Conservation (phyloP, 345 rosid species). For the Moricandia moricandioides region DNA sequence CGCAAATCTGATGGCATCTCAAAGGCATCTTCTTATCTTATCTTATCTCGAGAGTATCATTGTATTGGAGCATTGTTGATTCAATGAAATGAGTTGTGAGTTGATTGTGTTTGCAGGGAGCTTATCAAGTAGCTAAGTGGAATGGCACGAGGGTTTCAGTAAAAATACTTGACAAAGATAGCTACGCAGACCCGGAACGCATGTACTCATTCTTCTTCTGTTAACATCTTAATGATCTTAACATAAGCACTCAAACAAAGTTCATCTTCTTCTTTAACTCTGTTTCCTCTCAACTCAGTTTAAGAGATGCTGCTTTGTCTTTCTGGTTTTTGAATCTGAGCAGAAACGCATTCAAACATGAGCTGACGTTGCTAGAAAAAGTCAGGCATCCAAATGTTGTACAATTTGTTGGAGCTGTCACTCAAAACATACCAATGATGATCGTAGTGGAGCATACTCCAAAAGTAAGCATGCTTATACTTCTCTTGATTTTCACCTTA, state of each 20-base stretch:
- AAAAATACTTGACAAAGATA: constrained; percentile 80
- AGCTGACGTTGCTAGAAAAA: constrained; percentile 75
- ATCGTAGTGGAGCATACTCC: constrained; percentile 82
- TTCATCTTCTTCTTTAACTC: not conserved
- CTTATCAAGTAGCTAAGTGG: constrained; percentile 97
- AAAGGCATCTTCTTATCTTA: constrained; percentile 46
- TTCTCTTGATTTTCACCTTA: constrained; percentile 14
- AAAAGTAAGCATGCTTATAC: constrained; percentile 51
- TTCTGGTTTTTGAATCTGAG: constrained; percentile 10
- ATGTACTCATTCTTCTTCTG: constrained; percentile 43
- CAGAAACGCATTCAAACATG: constrained; percentile 85
- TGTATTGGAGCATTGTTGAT: not conserved
- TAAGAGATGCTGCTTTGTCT: constrained; percentile 4
- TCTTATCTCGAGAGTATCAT: too few species aligned
- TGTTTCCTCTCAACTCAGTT: not conserved
- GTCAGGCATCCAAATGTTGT: constrained; percentile 95
- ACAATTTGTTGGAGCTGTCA: constrained; percentile 97
- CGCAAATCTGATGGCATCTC: constrained; percentile 77
- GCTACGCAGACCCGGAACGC: constrained; percentile 62
- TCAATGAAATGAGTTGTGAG: not conserved
- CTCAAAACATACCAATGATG: constrained; percentile 95
- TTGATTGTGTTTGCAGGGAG: constrained; percentile 59
- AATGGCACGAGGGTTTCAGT: constrained; percentile 90
- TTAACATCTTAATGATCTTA: constrained; percentile 1
- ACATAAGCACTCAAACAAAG: not conserved